Conservation (phyloP, 1,284 basidiomycete species). For the Marasmius oreades region DNA sequence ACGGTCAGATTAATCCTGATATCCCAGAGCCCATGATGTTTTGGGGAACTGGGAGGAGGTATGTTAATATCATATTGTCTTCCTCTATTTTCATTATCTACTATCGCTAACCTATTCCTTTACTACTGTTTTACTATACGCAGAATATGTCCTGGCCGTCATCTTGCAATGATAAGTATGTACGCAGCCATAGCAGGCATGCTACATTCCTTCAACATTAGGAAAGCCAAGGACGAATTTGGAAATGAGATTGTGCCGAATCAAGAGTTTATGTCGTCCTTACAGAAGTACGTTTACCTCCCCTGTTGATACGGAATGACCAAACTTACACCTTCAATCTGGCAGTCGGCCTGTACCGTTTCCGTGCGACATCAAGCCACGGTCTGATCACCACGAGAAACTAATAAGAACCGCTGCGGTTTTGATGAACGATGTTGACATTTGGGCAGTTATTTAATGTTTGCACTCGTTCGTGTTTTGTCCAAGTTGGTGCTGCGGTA, state of each 20-base stretch:
- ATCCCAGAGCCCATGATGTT: neutral
- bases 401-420: too few relatives aligned
- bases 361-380: too few relatives aligned
- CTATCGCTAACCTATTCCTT: neutral
- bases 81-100: neutral
- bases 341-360: too few relatives aligned
- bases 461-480: too few relatives aligned
- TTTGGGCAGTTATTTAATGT: too few relatives aligned
- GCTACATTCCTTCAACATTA: slow-evolving; percentile 4
- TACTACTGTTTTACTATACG: neutral
- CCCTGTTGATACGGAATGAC: too few relatives aligned
- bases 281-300: neutral
- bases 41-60: slow-evolving; percentile 9
- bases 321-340: too few relatives aligned
- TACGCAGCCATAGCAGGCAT: slow-evolving; percentile 2
- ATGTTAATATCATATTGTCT: neutral
- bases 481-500: too few relatives aligned
- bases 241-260: slow-evolving; percentile 4
- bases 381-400: too few relatives aligned
- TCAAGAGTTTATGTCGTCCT: neutral
- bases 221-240: slow-evolving; percentile 1
- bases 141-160: slow-evolving; percentile 10
- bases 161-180: neutral
- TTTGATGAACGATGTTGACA: too few relatives aligned
- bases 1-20: neutral